Evolutionary conservation across 148 eudicot genomes (phyloP).

Genomic region (Camellia granthamiana): DNA sequence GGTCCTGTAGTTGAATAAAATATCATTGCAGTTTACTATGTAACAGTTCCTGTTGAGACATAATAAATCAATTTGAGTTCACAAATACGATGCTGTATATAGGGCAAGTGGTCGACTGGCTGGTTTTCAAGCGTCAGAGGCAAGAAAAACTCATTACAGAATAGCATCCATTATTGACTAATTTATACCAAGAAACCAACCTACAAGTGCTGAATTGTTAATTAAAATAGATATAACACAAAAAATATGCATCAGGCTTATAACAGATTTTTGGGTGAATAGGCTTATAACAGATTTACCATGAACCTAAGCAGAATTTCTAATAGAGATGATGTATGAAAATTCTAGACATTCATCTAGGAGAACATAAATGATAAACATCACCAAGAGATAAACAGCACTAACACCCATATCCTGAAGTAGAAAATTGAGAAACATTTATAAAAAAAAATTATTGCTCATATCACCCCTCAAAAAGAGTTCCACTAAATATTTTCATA

Average conservation of each 20-base stretch:
- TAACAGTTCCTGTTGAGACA: background rate
- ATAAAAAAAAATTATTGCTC: background rate
- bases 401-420: background rate
- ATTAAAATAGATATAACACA: too few species aligned
- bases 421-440: background rate
- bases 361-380: background rate
- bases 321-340: background rate
- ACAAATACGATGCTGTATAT: background rate
- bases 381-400: conserved; percentile 2
- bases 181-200: background rate
- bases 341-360: background rate
- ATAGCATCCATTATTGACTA: background rate
- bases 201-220: background rate
- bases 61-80: background rate
- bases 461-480: background rate
- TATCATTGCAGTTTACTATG: background rate
- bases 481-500: background rate
- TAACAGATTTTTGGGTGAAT: background rate
- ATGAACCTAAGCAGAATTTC: background rate
- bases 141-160: background rate
- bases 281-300: background rate
- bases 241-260: background rate
- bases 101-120: background rate
- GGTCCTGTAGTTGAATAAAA: background rate
- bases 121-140: background rate